Evolutionary conservation across 169 alveolate genomes (phyloP).

Genomic region (Perkinsus marinus): DNA sequence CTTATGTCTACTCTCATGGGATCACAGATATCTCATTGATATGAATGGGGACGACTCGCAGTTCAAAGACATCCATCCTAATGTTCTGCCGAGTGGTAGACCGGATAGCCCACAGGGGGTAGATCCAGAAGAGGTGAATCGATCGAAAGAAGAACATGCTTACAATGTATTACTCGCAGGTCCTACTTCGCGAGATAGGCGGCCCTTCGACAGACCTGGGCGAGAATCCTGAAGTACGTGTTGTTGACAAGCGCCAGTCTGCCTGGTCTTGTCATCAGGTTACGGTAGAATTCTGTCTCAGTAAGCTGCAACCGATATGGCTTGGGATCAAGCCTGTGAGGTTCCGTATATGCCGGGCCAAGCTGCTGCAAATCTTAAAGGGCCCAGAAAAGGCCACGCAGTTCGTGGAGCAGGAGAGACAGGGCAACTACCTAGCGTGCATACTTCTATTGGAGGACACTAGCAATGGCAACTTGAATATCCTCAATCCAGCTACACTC

Average conservation of each 20-base stretch:
- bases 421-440: conserved; percentile 1
- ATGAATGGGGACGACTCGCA: conserved; percentile 28
- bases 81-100: neutral
- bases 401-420: neutral
- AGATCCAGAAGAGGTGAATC: neutral
- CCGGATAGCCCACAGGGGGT: neutral
- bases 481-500: neutral
- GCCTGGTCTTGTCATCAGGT: neutral
- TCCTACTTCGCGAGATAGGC: neutral
- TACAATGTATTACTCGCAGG: neutral
- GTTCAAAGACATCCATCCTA: conserved; percentile 10
- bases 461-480: neutral
- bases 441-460: neutral
- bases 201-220: neutral
- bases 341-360: neutral
- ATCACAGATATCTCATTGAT: neutral
- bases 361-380: conserved; percentile 1
- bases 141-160: neutral
- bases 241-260: too few relatives aligned
- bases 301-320: conserved; percentile 27
- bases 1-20: neutral
- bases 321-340: conserved; percentile 21
- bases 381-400: neutral
- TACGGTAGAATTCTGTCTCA: neutral
- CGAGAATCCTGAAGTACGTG: neutral